These are phyloP conservation scores for Yamadazyma atmosphaerica DNA, from an alignment of 1,139 yeast species.

Conservation along the genomic window DNA sequence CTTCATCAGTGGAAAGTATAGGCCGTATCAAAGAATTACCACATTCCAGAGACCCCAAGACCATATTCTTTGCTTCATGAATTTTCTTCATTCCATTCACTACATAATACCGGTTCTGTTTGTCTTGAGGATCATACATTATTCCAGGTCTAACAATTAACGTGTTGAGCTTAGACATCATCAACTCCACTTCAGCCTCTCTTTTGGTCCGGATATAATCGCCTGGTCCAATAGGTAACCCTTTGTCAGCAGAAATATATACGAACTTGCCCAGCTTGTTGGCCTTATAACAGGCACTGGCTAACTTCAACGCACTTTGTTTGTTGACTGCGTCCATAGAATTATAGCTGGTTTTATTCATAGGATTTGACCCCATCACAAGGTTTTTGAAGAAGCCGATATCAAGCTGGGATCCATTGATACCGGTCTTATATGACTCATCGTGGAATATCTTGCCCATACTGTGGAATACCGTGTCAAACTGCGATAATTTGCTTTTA, in stretches of 20 bases:
- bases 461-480: conserved; percentile 77
- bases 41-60: conserved; percentile 27
- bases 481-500: conserved; percentile 41
- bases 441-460: conserved; percentile 75
- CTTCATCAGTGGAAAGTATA: conserved; percentile 65
- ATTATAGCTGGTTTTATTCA: conserved; percentile 44
- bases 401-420: conserved; percentile 35
- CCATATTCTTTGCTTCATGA: conserved; percentile 41
- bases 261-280: conserved; percentile 42
- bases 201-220: conserved; percentile 77
- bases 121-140: conserved; percentile 62
- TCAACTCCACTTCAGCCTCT: conserved; percentile 66
- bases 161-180: conserved; percentile 49
- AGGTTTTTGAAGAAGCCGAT: conserved; percentile 9
- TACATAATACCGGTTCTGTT: conserved; percentile 31
- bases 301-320: conserved; percentile 67
- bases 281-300: conserved; percentile 26
- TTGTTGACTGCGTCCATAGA: conserved; percentile 67
- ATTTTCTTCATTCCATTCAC: conserved; percentile 32
- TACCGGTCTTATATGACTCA: conserved; percentile 58
- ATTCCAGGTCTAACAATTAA: conserved; percentile 78
- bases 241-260: conserved; percentile 73
- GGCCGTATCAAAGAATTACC: conserved; percentile 60
- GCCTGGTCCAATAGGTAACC: conserved; percentile 56
- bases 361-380: conserved; percentile 50